Evolutionary conservation across 768 basidiomycete genomes (phyloP).

Genomic region (Amanita polypyramis): DNA sequence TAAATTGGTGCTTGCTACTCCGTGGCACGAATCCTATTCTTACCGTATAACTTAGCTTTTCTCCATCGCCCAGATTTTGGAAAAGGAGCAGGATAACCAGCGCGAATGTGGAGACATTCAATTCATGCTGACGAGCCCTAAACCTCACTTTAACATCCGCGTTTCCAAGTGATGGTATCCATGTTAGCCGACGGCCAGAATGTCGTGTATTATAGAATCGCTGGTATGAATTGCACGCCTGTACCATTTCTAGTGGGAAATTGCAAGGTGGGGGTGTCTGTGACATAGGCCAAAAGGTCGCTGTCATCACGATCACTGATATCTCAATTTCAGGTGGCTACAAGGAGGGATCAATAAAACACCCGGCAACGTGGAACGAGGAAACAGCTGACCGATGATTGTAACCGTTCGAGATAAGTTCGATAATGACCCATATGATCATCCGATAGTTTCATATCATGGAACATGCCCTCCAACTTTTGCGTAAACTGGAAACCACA

Average conservation of each 20-base stretch:
- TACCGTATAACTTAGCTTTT: slow-evolving; percentile 71
- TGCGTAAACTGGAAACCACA: slow-evolving; percentile 96
- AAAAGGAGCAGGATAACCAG: slow-evolving; percentile 84
- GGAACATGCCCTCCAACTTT: slow-evolving; percentile 98
- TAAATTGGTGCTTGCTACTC: background rate
- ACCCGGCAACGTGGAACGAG: background rate
- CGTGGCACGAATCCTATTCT: slow-evolving; percentile 13
- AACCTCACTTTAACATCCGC: slow-evolving; percentile 84
- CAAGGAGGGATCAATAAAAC: slow-evolving; percentile 6
- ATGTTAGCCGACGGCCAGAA: slow-evolving; percentile 81
- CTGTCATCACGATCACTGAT: slow-evolving; percentile 88
- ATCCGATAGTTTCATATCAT: slow-evolving; percentile 83
- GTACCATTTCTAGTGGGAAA: slow-evolving; percentile 53
- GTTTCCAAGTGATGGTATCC: slow-evolving; percentile 85
- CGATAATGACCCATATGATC: slow-evolving; percentile 77
- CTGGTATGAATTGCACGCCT: slow-evolving; percentile 70
- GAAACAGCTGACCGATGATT: slow-evolving; percentile 43
- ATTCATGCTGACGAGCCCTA: slow-evolving; percentile 70
- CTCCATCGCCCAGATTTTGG: slow-evolving; percentile 55
- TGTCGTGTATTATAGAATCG: slow-evolving; percentile 85
- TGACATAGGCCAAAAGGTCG: slow-evolving; percentile 91
- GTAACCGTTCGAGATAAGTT: slow-evolving; percentile 32
- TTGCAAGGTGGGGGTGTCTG: slow-evolving; percentile 54
- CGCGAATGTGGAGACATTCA: slow-evolving; percentile 88
- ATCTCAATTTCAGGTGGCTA: slow-evolving; percentile 74